Conservation (phyloP, 2,329 filamentous ascomycete genomes). For the Biscogniauxia marginata region DNA sequence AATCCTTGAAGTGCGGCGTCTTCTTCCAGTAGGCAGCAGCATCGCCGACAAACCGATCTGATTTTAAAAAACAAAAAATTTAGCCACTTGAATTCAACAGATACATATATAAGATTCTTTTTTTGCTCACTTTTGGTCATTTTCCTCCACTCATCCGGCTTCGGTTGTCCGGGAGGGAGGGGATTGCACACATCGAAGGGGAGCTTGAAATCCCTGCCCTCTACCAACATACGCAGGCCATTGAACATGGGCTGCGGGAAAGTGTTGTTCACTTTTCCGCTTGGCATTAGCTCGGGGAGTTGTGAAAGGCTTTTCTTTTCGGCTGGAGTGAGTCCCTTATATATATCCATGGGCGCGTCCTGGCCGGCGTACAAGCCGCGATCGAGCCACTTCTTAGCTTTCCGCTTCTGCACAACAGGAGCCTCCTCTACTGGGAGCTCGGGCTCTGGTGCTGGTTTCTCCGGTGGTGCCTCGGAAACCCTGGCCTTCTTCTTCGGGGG, state of each 20-base stretch:
- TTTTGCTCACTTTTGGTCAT: constrained; percentile 76
- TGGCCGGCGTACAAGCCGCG: constrained; percentile 90
- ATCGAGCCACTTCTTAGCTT: constrained; percentile 72
- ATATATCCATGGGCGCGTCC: constrained; percentile 48
- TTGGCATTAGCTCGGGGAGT: constrained; percentile 47
- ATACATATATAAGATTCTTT: background rate
- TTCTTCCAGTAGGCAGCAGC: constrained; percentile 80
- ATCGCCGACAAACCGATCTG: constrained; percentile 88
- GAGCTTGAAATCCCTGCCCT: constrained; percentile 79
- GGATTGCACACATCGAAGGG: constrained; percentile 90
- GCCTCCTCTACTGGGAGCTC: constrained; percentile 37
- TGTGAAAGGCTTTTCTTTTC: constrained; percentile 53
- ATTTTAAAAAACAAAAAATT: too few species aligned
- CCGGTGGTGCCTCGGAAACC: constrained; percentile 27
- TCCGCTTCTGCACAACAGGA: constrained; percentile 41
- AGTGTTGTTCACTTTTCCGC: constrained; percentile 50
- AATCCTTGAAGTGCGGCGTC: constrained; percentile 69
- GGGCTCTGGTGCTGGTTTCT: constrained; percentile 35
- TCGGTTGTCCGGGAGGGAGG: constrained; percentile 79
- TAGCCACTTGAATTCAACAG: constrained; percentile 21
- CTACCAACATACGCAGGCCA: constrained; percentile 67
- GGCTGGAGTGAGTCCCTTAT: constrained; percentile 45
- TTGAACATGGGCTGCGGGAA: constrained; percentile 79
- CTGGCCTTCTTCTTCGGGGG: constrained; percentile 37
- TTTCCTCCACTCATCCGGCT: constrained; percentile 90